phyloP scores from a whole-genome alignment of 768 basidiomycete genomes.

The Gloeophyllum trabeum region DNA sequence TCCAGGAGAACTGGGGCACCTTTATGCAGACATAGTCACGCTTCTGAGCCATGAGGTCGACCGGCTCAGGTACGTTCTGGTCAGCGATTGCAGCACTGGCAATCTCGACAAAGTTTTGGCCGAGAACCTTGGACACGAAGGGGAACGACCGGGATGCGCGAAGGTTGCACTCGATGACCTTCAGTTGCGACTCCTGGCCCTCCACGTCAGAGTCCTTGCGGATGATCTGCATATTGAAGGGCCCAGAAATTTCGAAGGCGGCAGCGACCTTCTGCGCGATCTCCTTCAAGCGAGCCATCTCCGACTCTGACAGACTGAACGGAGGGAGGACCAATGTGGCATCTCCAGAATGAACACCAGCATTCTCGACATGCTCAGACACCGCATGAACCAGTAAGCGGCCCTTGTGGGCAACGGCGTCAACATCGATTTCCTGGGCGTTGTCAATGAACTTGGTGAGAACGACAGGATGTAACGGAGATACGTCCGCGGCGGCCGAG shows the following conservation, averaged over 20 bases:
- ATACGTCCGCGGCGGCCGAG: constrained; percentile 93
- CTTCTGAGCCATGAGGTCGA: constrained; percentile 85
- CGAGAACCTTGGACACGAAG: constrained; percentile 97
- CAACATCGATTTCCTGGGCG: constrained; percentile 96
- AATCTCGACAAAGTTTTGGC: constrained; percentile 93
- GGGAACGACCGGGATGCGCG: constrained; percentile 98
- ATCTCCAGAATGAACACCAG: constrained; percentile 97
- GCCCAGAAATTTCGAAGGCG: constrained; percentile 95
- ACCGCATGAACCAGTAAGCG: constrained; percentile 89
- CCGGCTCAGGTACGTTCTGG: constrained; percentile 77
- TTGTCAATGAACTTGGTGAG: constrained; percentile 98
- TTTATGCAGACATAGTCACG: constrained; percentile 93
- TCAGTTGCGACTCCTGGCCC: constrained; percentile 58
- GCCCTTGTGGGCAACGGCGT: constrained; percentile 92
- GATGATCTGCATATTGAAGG: constrained; percentile 99
- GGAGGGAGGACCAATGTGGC: constrained; percentile 97
- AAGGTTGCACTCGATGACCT: constrained; percentile 98
- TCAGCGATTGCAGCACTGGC: constrained; percentile 84
- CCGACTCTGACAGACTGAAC: constrained; percentile 60
- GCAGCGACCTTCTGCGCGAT: constrained; percentile 92
- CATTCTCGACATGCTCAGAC: constrained; percentile 98
- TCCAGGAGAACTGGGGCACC: constrained; percentile 98
- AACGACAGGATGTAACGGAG: constrained; percentile 94
- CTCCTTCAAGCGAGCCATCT: constrained; percentile 81
- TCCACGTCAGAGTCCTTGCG: constrained; percentile 49